Evolutionary conservation across 768 basidiomycete genomes (phyloP), one percentile per base, ranked within the genome.

Genomic region (Tulasnella sp.): DNA sequence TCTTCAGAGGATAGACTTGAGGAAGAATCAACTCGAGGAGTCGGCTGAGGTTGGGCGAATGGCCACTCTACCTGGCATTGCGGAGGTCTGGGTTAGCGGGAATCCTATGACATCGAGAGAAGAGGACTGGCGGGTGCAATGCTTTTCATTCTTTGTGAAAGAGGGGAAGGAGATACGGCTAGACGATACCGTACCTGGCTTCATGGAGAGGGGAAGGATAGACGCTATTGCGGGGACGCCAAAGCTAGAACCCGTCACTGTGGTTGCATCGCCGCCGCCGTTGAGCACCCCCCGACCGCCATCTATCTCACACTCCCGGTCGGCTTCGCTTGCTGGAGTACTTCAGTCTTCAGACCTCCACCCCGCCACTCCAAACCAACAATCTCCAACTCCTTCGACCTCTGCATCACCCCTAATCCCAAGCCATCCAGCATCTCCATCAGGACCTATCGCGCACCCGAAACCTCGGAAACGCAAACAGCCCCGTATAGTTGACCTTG

Each of bases 41-140:
- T 80, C 80, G 49, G 82, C 81, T 9, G 94, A 98, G 69, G 75
- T 98, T 8, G 87, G 90, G 7, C 76, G 94, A 29, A 73, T 98
- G 22, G 81, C 88, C 0, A 75, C 79, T 5, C 74, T 97, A 38
- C 89, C 92, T 11, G 81, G 86, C 64, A 80, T 98, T 41, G 63
- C 75, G 9, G 84, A 92, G 66, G 75, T 97, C 2, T 93, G 84
- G 82, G 73, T 92, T 21, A 80, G 85, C 54, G 87, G 86, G 3
- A 97, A 99, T 66, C 87, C 87, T 0, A 79, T 96, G 64, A 74
- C 76, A 42, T 82, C 86, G 61, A 71, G 77, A 41, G 86, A 79
- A 62, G 77, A 86, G 56, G 78, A 78, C 42, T 90, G 87, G 69
- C 78, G 92, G 17, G 69, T 87, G 31, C 75, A 80, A 22, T 87